Evolutionary conservation across 352 stramenopile species (phyloP).

Genomic region (Phytopythium delawarense): DNA sequence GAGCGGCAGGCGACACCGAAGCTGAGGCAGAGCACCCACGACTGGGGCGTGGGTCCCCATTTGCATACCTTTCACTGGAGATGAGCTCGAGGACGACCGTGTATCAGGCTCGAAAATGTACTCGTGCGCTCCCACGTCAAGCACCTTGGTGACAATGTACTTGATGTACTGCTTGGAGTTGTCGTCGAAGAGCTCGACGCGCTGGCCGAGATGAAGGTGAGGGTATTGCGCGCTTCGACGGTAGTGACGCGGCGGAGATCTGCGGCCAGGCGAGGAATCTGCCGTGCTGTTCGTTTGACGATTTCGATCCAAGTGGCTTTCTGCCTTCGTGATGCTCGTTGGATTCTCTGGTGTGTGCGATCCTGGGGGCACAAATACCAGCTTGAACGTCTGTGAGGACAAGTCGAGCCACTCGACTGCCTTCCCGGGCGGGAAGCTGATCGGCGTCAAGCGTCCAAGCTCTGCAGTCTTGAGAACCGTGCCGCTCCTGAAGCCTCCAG

Average conservation of each 20-base stretch:
- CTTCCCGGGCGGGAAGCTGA: constrained; percentile 20
- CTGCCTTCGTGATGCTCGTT: background rate
- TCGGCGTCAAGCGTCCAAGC: constrained; percentile 34
- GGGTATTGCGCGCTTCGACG: constrained; percentile 11
- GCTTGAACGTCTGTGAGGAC: constrained; percentile 49
- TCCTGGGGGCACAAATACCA: constrained; percentile 28
- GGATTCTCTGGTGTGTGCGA: background rate
- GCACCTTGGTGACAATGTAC: constrained; percentile 17
- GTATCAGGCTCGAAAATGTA: constrained; percentile 22
- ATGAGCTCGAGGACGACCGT: background rate
- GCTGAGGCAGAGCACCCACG: constrained; percentile 8
- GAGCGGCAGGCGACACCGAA: constrained; percentile 24
- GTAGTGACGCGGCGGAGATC: constrained; percentile 5
- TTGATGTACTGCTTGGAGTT: constrained; percentile 23
- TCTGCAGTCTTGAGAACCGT: constrained; percentile 36
- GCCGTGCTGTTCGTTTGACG: background rate
- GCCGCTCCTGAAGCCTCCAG: constrained; percentile 28
- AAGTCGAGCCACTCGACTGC: constrained; percentile 54
- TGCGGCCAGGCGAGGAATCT: background rate
- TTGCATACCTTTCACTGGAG: background rate
- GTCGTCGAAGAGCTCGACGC: constrained; percentile 26
- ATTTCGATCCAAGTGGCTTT: background rate
- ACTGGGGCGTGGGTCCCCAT: background rate
- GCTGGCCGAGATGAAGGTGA: constrained; percentile 14
- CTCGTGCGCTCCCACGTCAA: constrained; percentile 11